Evolutionary conservation across 2,329 filamentous ascomycete species (phyloP), one percentile per base, ranked within the genome.

Genomic region (Nakataea oryzae): DNA sequence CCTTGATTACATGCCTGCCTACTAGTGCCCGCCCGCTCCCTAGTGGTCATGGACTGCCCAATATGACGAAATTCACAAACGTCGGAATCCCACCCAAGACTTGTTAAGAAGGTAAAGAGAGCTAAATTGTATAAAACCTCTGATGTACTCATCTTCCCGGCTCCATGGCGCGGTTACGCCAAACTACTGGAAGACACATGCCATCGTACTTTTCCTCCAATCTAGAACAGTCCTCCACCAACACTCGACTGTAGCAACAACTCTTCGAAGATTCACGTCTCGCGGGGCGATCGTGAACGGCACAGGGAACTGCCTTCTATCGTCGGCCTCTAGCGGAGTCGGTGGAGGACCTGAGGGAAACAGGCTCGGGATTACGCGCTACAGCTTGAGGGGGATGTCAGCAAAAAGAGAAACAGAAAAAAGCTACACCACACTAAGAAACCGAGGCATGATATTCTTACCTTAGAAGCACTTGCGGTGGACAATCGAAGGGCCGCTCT

Each of bases 381-480:
- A 21, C 8, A 3, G n/a, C 3, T 29, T 7, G n/a, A 1, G 8
- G 12, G n/a, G 21, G 5, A 54, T 34, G 59, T 61, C 32, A 61
- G 14, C 50, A 17, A 12, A n/a, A 3, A 30, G n/a, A 21, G 13
- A 28, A 28, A 50, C 27, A 26, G 34, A 4, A 11, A 55, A 26
- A 55, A 62, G 56, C 29, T 56, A 57, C 27, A 14, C 28, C 29
- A 56, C 34, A 3, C 54, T 26, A 8, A 26, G 14, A 26, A n/a
- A 34, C 26, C 30, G 2, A 21, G 13, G 27, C 28, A 9, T 17
- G 58, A 50, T 62, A 57, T 30, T 66, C 76, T 72, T 75, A 88
- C 86, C 88, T 96, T 96, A 97, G 90, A 97, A 97, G 91, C 93
- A 97, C 91, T 97, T 97, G 89, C 93, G 91, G 90, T 97, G 93